Base-by-base conservation (phyloP, 345 rosid species). In the Salix suchowensis region DNA sequence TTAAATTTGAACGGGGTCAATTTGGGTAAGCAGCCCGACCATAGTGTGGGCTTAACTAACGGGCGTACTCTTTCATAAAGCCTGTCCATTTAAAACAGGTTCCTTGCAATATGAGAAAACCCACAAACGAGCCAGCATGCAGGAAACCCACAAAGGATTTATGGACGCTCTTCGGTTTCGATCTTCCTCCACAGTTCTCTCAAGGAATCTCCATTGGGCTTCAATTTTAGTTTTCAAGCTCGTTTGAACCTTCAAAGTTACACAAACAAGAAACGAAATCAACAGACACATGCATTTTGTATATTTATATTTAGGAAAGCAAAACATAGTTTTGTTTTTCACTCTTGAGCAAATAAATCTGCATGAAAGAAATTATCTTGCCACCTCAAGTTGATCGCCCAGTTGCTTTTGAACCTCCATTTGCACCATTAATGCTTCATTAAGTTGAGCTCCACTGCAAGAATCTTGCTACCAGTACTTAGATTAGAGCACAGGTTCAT, bases 141-240 rank as follows among this genome's bases (percentile, higher is more conserved):
- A 34, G 37, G 37, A 34, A 4, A 34, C 37, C 24, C 24, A 24
- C 24, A 24, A 24, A 24, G 66, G 19, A 15, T 74, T 44, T 0
- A 44, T 44, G 50, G 50, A 3, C 50, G 50, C 16, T 3, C 16
- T 24, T 52, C 71, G 71, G 68, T 72, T 81, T 48, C 69, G 78
- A 6, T 78, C 78, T 52, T 82, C 87, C 2, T 82, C 85, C 21
- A 76, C 72, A 24, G 83, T 67, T 81, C 87, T 85, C 44, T 84
- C 88, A 0, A 87, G 77, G 85, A 78, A 91, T 80, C 88, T 86
- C 65, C 48, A 73, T 72, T 91, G 96, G 3, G 93, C 88, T 81
- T 89, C 89, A 5, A 86, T 79, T 77, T 88, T 91, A 12, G 73
- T 79, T 86, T 82, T 89, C 79, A 91, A 74, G 67, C 82, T 86